A percentile compares a stretch with the other conserved stretches of the same genome.
phyloP scores from a whole-genome alignment of 306 rosid species.

The Rosa multiflora region DNA sequence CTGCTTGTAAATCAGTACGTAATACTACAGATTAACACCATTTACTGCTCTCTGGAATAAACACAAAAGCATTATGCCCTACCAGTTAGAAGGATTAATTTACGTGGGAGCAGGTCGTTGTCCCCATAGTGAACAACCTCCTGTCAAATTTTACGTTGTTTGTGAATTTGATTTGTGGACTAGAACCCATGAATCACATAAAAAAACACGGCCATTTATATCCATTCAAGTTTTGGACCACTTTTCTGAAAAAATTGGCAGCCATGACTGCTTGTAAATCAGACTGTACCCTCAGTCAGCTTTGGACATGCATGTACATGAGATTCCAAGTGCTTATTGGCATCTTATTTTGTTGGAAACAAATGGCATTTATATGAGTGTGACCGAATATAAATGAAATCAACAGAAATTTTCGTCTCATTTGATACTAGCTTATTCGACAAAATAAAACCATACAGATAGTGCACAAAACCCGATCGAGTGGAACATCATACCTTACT shows the following conservation, averaged over 20 bases:
- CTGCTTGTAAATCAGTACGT: constrained; percentile 11
- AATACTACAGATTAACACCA: neutral
- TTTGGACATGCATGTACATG: neutral
- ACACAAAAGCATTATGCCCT: constrained; percentile 13
- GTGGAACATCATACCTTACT: constrained; percentile 69
- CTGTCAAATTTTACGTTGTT: constrained; percentile 26
- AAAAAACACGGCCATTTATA: constrained; percentile 32
- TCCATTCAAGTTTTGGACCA: constrained; percentile 32
- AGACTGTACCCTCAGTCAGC: neutral
- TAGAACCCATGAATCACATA: constrained; percentile 23
- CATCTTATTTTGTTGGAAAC: neutral
- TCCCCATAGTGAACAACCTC: constrained; percentile 46
- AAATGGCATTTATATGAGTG: neutral
- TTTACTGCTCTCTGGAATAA: neutral
- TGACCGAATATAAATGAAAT: neutral
- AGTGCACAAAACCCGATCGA: neutral
- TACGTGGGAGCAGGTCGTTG: constrained; percentile 41
- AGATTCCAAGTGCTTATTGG: neutral
- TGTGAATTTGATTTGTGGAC: constrained; percentile 44
- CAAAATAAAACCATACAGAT: neutral
- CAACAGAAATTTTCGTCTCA: neutral
- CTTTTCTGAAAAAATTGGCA: constrained; percentile 1
- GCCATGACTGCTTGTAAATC: constrained; percentile 8
- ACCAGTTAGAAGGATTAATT: constrained; percentile 18
- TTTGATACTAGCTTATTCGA: neutral